phyloP scores from a whole-genome alignment of 1,139 yeast species.

The Yamadazyma friedrichii region DNA sequence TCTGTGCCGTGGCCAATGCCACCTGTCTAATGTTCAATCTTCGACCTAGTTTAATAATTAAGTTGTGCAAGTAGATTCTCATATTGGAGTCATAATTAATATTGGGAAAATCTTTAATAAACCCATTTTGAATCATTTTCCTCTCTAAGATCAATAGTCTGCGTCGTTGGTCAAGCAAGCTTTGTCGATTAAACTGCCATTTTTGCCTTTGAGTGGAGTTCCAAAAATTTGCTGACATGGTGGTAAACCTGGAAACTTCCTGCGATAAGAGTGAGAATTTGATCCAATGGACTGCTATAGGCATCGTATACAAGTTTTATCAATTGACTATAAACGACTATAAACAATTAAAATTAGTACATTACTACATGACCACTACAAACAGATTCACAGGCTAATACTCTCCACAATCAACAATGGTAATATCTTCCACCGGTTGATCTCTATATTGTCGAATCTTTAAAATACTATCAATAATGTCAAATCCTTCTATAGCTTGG shows the following conservation, averaged over 20 bases:
- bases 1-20: conserved; percentile 86
- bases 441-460: conserved; percentile 33
- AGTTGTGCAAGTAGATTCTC: conserved; percentile 66
- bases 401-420: conserved; percentile 9
- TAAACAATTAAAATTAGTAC: too few relatives aligned
- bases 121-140: conserved; percentile 48
- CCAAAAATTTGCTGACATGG: conserved; percentile 52
- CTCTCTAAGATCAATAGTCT: conserved; percentile 39
- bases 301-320: too few relatives aligned
- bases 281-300: too few relatives aligned
- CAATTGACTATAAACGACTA: not conserved
- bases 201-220: conserved; percentile 42
- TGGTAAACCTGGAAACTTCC: not conserved
- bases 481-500: conserved; percentile 42
- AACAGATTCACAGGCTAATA: conserved; percentile 6
- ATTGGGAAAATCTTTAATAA: conserved; percentile 42
- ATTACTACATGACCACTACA: too few relatives aligned
- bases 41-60: conserved; percentile 74
- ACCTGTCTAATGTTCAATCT: conserved; percentile 76
- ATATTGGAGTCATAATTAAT: conserved; percentile 59
- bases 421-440: conserved; percentile 34
- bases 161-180: conserved; percentile 40
- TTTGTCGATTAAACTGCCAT: conserved; percentile 43
- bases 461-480: conserved; percentile 38
- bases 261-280: not conserved